Base-by-base conservation (phyloP, 352 stramenopile genomes). In the Phytophthora sp. region DNA sequence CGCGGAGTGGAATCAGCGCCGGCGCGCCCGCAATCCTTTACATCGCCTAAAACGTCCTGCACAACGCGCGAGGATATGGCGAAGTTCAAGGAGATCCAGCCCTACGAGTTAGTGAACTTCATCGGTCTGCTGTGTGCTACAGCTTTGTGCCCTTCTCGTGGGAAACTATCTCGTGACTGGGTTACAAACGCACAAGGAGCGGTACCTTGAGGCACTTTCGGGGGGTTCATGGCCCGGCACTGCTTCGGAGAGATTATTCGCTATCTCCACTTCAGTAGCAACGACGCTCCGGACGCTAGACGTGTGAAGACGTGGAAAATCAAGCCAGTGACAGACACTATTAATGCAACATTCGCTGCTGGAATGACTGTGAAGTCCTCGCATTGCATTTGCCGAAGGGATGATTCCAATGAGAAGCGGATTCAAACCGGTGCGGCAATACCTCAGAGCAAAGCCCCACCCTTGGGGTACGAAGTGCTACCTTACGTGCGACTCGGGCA, bases 391-490 rank as follows among this genome's bases (percentile, higher is more conserved):
- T 24, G 53, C 27, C n/a, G 54, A 62, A 12, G 41, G 50, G 0
- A 54, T 62, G 41, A 46, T 62, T 29, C 29, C 41, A 2, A 62
- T 45, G 50, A n/a, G 35, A 24, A 57, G 33, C 21, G 15, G 7
- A 7, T 62, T 33, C 30, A 62, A 62, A 20, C 41, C 54, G 5
- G 38, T 62, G 54, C 39, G 29, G 15, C 54, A 47, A 30, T 62
- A 46, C 23, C 29, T 62, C 1, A 33, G 26, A 18, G 54, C 18
- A 29, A 60, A 52, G 7, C 29, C 29, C 9, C 41, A 33, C n/a
- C n/a, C n/a, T n/a, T n/a, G n/a, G n/a, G n/a, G n/a, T n/a, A 54
- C 54, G 1, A 54, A 54, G 29, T 54, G 39, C 20, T 62, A 38
- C 11, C 23, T 62, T 2, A n/a, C n/a, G n/a, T n/a, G n/a, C n/a